Conservation (phyloP, 345 rosid species). For the Eucalyptus erythrocorys region DNA sequence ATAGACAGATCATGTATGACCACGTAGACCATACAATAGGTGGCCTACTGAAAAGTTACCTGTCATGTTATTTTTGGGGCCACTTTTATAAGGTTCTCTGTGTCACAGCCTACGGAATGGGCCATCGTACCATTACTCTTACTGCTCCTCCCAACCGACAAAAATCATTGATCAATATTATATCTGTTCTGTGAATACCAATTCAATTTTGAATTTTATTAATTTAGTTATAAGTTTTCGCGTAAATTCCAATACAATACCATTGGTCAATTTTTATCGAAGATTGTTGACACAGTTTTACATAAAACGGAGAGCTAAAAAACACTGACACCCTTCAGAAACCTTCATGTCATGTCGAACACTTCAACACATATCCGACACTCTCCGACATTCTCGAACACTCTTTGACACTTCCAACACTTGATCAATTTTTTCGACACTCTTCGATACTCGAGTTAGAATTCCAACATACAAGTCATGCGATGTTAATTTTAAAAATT, state of each 20-base stretch:
- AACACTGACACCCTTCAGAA: rapidly evolving
- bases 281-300: rapidly evolving
- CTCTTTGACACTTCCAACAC: too few species aligned
- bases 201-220: rapidly evolving
- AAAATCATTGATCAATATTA: neutral
- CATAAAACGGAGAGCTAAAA: rapidly evolving
- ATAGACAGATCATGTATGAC: neutral
- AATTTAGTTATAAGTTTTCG: neutral
- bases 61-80: neutral
- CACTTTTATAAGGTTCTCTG: neutral
- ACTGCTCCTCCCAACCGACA: neutral
- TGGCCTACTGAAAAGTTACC: neutral
- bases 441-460: rapidly evolving
- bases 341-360: rapidly evolving
- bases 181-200: rapidly evolving
- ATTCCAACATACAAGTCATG: too few species aligned
- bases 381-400: rapidly evolving
- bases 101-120: neutral
- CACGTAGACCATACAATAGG: neutral
- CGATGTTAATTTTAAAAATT: too few species aligned
- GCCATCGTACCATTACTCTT: neutral
- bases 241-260: neutral
- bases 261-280: neutral
- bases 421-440: rapidly evolving
- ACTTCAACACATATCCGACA: rapidly evolving